Evolutionary conservation across 1,139 yeast species (phyloP).

Genomic region (Sugiyamaella japonica): DNA sequence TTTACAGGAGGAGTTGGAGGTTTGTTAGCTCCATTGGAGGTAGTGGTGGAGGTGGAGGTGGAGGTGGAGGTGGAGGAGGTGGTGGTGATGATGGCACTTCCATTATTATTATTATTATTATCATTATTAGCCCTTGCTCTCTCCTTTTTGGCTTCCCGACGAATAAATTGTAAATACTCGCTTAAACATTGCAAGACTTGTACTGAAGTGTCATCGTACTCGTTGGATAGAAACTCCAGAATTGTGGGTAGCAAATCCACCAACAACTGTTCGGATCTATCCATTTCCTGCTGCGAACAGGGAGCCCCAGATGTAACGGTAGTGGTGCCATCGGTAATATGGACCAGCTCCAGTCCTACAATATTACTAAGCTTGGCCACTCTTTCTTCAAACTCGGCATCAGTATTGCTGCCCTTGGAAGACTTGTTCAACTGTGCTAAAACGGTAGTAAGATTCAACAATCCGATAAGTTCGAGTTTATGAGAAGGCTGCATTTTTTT

Average conservation of each 20-base stretch:
- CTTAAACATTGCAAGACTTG: slow-evolving; percentile 82
- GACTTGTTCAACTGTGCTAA: slow-evolving; percentile 40
- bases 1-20: slow-evolving; percentile 20
- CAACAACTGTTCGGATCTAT: slow-evolving; percentile 48
- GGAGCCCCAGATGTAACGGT: slow-evolving; percentile 32
- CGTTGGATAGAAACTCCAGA: slow-evolving; percentile 69
- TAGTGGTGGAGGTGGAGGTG: slow-evolving; percentile 10
- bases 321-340: slow-evolving; percentile 57
- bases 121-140: slow-evolving; percentile 26
- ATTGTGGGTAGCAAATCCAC: slow-evolving; percentile 72
- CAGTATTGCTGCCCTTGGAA: slow-evolving; percentile 42
- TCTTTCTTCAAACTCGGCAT: slow-evolving; percentile 73
- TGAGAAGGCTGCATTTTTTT: slow-evolving; percentile 92
- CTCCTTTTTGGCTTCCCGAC: slow-evolving; percentile 49
- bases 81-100: too few relatives aligned
- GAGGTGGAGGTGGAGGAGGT: slow-evolving; percentile 21
- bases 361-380: slow-evolving; percentile 73
- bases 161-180: slow-evolving; percentile 67
- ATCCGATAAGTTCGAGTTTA: slow-evolving; percentile 71
- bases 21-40: slow-evolving; percentile 30
- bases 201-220: slow-evolving; percentile 83
- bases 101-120: too few relatives aligned
- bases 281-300: slow-evolving; percentile 38
- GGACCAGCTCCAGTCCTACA: slow-evolving; percentile 72
- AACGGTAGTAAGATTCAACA: slow-evolving; percentile 64